Evolutionary conservation across 2,329 filamentous ascomycete species (phyloP).

Genomic region (Chalaropsis ovoidea): DNA sequence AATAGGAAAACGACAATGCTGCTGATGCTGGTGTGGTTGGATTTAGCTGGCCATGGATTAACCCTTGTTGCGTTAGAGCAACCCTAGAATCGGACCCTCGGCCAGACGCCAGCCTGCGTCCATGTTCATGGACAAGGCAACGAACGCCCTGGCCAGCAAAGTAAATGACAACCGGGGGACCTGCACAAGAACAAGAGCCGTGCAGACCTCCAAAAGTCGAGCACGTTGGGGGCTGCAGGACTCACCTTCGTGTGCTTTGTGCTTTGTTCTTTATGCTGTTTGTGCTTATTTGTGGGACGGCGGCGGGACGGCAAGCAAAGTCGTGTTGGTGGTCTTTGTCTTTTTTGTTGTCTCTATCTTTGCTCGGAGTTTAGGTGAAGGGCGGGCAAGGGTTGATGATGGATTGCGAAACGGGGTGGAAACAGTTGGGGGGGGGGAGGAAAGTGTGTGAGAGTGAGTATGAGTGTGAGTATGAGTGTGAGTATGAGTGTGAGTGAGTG

Average conservation of each 20-base stretch:
- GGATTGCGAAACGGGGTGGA: slow-evolving; percentile 6
- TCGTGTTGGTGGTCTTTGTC: background rate
- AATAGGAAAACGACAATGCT: too few species aligned
- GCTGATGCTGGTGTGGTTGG: too few species aligned
- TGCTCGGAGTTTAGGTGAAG: background rate
- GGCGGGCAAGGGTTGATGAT: background rate
- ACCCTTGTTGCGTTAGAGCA: too few species aligned
- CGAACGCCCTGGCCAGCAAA: background rate
- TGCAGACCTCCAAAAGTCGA: too few species aligned
- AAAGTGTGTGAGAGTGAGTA: background rate
- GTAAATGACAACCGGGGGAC: background rate
- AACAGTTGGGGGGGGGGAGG: background rate
- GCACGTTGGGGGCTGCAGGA: too few species aligned
- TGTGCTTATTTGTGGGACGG: too few species aligned
- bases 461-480: background rate
- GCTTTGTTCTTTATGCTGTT: too few species aligned
- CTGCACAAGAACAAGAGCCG: background rate
- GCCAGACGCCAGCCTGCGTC: background rate
- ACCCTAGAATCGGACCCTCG: too few species aligned
- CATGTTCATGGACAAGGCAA: background rate
- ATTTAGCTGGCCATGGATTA: too few species aligned
- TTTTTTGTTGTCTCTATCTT: background rate
- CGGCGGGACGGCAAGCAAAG: background rate
- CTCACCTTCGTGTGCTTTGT: too few species aligned
- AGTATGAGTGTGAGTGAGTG: too few species aligned